These are phyloP conservation scores for Podospora australis DNA, from an alignment of 495 filamentous ascomycete species.

Conservation along the genomic window DNA sequence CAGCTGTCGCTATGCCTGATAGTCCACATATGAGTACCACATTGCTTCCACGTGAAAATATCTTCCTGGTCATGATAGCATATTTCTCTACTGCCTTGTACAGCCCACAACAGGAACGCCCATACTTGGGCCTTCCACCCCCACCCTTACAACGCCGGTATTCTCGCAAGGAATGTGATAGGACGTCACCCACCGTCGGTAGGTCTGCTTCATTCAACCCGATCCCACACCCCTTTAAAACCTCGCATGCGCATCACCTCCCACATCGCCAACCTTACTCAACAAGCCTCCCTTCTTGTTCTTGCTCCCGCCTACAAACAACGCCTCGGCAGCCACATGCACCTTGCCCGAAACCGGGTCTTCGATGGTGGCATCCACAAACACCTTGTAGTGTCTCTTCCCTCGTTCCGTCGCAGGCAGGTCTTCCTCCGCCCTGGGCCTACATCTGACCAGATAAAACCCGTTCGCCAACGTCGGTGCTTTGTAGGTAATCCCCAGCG, in stretches of 20 bases:
- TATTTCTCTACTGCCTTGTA: too few relatives aligned
- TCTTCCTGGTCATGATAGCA: too few relatives aligned
- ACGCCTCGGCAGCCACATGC: conserved; percentile 49
- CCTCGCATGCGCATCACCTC: not conserved
- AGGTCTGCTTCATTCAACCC: too few relatives aligned
- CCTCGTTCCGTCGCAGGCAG: conserved; percentile 22
- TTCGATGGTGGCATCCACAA: conserved; percentile 49
- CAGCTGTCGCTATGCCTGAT: too few relatives aligned
- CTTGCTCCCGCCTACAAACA: conserved; percentile 50
- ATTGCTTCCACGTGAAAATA: too few relatives aligned
- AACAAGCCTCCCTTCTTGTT: conserved; percentile 4
- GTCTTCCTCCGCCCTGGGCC: conserved; percentile 27
- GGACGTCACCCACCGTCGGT: too few relatives aligned
- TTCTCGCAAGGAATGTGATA: too few relatives aligned
- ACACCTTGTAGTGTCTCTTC: conserved; percentile 53
- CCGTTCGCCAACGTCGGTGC: conserved; percentile 48
- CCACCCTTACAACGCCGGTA: too few relatives aligned
- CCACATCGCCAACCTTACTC: conserved; percentile 1
- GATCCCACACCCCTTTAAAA: not conserved
- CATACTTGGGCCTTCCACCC: too few relatives aligned
- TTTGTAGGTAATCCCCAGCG: conserved; percentile 58
- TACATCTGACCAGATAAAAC: conserved; percentile 60
- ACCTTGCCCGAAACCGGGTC: conserved; percentile 35
- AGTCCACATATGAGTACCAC: too few relatives aligned
- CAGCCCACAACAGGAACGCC: too few relatives aligned